phyloP scores from a whole-genome alignment of 768 basidiomycete species.

The Suillus alpinus region DNA sequence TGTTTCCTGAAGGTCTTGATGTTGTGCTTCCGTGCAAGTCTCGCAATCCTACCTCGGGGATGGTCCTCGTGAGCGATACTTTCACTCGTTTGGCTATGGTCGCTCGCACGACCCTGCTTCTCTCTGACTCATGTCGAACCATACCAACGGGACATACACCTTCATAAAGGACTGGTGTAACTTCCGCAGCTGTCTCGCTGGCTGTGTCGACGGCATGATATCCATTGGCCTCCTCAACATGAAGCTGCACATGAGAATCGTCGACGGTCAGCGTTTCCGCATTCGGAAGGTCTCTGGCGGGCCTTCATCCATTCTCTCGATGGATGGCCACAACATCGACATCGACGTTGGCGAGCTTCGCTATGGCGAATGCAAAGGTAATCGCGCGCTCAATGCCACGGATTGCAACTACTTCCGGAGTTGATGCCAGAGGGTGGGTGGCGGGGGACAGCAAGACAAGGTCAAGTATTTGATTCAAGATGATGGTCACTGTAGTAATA shows the following conservation, averaged over 20 bases:
- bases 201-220: constrained; percentile 96
- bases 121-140: constrained; percentile 98
- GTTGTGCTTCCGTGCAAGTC: constrained; percentile 94
- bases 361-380: constrained; percentile 95
- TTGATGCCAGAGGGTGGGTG: constrained; percentile 9
- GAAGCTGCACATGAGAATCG: constrained; percentile 93
- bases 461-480: no score
- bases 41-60: constrained; percentile 85
- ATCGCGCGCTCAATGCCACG: no score
- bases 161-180: constrained; percentile 99
- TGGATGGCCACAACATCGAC: constrained; percentile 94
- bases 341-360: constrained; percentile 92
- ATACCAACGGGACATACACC: constrained; percentile 95
- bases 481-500: no score
- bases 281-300: constrained; percentile 95
- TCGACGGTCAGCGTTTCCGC: constrained; percentile 86
- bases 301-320: constrained; percentile 78
- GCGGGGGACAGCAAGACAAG: no score
- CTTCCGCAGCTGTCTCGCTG: constrained; percentile 86
- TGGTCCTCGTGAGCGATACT: constrained; percentile 91
- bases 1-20: no score
- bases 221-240: constrained; percentile 89
- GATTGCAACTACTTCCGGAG: no score
- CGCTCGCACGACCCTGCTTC: constrained; percentile 96
- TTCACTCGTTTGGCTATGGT: constrained; percentile 96